Evolutionary conservation across 306 rosid genomes (phyloP), one percentile per base, ranked within the genome.

Genomic region (Cyclanthera cordifolia): DNA sequence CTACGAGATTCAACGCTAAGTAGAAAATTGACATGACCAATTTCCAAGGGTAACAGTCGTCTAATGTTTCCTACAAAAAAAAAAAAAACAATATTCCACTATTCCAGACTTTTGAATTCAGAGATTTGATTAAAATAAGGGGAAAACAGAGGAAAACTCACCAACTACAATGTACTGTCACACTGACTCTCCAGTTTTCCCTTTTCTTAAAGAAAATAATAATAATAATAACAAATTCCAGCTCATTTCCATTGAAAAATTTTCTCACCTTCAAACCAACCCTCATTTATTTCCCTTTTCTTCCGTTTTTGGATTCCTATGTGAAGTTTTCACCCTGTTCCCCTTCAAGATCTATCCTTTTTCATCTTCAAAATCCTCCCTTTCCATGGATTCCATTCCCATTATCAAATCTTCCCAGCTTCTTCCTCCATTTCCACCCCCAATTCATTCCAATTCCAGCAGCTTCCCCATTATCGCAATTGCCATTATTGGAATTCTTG

Each of bases 381-480:
- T 56, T 57, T 41, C 68, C 27, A 93, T 90, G 96, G 95, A 89
- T 89, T 86, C 79, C 74, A 71, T 52, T 20, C 78, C 78, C 70
- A 85, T 74, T 74, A 79, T 85, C 78, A 78, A 78, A 53, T 74
- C 75, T 73, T 53, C 21, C 81, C 86, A 61, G 82, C 60, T 69
- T 81, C 77, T 67, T 80, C 75, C 10, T 0, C 94, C 97, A 25
- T 70, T 71, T 11, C 37, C 86, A 48, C 74, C 79, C 76, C 81
- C 86, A 65, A n/a, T n/a, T n/a, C 39, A 72, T 16, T 72, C 94
- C 0, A 79, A 77, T 47, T 74, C 82, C 4, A 80, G 90, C 4
- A 85, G 94, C 53, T 93, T 93, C 48, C 99, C 99, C 70, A 90
- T 93, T 47, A 86, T 93, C 51, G 99, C 95, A 46, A 80, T 93